Evolutionary conservation across 2,329 filamentous ascomycete species (phyloP).

Genomic region (Reticulascus tulasneorum): DNA sequence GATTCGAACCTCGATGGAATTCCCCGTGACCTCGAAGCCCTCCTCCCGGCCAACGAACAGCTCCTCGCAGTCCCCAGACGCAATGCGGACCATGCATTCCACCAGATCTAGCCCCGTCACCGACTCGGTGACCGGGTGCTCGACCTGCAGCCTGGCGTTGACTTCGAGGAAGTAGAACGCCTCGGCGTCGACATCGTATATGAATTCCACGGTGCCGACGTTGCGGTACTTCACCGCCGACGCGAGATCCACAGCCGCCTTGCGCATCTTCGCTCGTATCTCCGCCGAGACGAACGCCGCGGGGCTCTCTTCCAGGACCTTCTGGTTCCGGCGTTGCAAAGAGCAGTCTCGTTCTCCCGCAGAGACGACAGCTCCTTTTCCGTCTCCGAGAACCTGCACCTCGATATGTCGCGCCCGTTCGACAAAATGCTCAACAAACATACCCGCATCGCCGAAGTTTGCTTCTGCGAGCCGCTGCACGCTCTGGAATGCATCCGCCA

Average conservation of each 20-base stretch:
- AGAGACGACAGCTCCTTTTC: constrained; percentile 32
- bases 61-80: constrained; percentile 41
- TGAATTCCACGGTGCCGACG: constrained; percentile 42
- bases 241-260: constrained; percentile 31
- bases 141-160: constrained; percentile 46
- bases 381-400: constrained; percentile 46
- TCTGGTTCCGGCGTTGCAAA: constrained; percentile 47
- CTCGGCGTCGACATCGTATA: constrained; percentile 32
- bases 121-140: constrained; percentile 39
- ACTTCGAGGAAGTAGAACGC: constrained; percentile 45
- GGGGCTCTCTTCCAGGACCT: constrained; percentile 46
- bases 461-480: constrained; percentile 34
- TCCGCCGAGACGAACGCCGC: constrained; percentile 26
- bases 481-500: constrained; percentile 28
- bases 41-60: constrained; percentile 3
- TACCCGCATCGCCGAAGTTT: constrained; percentile 36
- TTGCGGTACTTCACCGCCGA: constrained; percentile 32
- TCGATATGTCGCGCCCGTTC: constrained; percentile 41
- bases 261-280: constrained; percentile 29
- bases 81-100: constrained; percentile 20
- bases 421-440: constrained; percentile 40
- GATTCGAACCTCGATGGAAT: constrained; percentile 68
- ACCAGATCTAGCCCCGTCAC: constrained; percentile 35
- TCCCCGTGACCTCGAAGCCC: constrained; percentile 47
- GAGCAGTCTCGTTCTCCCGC: constrained; percentile 47